A percentile compares a stretch with the other conserved stretches of the same genome.
phyloP scores from a whole-genome alignment of 306 rosid genomes.

The Vigna mungo region DNA sequence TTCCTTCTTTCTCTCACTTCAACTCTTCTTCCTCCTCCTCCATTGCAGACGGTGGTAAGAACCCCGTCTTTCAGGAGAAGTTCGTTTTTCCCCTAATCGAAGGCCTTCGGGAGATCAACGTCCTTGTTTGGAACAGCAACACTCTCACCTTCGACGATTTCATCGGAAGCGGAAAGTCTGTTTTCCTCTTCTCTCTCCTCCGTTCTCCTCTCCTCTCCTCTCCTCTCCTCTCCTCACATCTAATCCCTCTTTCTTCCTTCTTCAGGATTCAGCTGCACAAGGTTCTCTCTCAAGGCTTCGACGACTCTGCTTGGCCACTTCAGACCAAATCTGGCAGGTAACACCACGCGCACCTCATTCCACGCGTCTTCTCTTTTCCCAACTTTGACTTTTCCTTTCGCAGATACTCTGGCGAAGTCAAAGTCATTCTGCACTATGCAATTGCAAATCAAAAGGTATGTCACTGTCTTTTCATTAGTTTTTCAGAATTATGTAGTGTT shows the following conservation, averaged over 20 bases:
- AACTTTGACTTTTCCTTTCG: background rate
- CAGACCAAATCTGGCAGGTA: slow-evolving; percentile 88
- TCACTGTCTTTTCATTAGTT: slow-evolving; percentile 6
- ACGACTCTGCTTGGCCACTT: slow-evolving; percentile 80
- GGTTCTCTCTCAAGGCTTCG: slow-evolving; percentile 82
- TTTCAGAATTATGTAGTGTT: background rate
- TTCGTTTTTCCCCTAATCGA: slow-evolving; percentile 71
- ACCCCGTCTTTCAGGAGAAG: slow-evolving; percentile 82
- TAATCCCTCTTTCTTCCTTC: background rate
- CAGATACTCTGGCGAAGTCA: slow-evolving; percentile 57
- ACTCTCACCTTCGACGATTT: slow-evolving; percentile 73
- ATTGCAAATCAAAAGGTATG: slow-evolving; percentile 43
- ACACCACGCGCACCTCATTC: background rate
- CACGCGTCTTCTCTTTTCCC: no score
- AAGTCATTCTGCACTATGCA: slow-evolving; percentile 53
- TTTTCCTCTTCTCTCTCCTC: background rate
- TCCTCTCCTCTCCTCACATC: background rate
- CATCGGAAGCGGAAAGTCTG: slow-evolving; percentile 80
- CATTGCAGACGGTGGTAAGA: slow-evolving; percentile 69
- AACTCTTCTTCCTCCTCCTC: no score
- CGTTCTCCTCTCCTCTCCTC: no score
- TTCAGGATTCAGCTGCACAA: slow-evolving; percentile 74
- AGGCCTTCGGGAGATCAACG: slow-evolving; percentile 79
- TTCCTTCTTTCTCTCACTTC: no score
- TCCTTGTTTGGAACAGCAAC: slow-evolving; percentile 88